Evolutionary conservation across 441 rosid species (phyloP).

Genomic region (Viola pubescens): DNA sequence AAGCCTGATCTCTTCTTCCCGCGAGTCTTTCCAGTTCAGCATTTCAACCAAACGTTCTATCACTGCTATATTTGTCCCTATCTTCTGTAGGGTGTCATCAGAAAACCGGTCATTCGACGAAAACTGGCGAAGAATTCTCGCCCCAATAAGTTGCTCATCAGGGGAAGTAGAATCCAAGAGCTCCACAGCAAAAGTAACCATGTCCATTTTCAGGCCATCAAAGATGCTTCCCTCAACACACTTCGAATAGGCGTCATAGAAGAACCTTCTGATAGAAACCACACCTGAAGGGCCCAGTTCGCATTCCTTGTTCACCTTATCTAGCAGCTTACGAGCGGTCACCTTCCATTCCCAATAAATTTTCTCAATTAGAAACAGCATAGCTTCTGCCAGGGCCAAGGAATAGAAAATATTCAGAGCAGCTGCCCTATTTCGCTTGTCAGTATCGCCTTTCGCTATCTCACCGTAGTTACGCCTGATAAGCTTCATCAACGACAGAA

Average conservation of each 20-base stretch:
- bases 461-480: slow-evolving; percentile 66
- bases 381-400: slow-evolving; percentile 74
- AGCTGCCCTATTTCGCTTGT: slow-evolving; percentile 61
- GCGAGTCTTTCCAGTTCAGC: slow-evolving; percentile 85
- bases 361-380: slow-evolving; percentile 71
- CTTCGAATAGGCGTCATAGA: slow-evolving; percentile 81
- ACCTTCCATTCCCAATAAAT: slow-evolving; percentile 88
- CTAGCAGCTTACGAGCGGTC: slow-evolving; percentile 50
- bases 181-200: slow-evolving; percentile 70
- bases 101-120: slow-evolving; percentile 38
- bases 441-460: slow-evolving; percentile 53
- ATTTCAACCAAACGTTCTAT: slow-evolving; percentile 83
- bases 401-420: slow-evolving; percentile 75
- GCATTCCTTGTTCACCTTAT: slow-evolving; percentile 63
- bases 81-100: slow-evolving; percentile 74
- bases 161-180: slow-evolving; percentile 57
- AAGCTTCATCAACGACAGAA: slow-evolving; percentile 57
- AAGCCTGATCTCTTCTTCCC: slow-evolving; percentile 72
- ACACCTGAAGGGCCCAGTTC: slow-evolving; percentile 60
- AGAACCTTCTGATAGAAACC: slow-evolving; percentile 64
- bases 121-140: slow-evolving; percentile 59
- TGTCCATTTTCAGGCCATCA: slow-evolving; percentile 87
- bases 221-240: slow-evolving; percentile 82
- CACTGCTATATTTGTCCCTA: slow-evolving; percentile 53
- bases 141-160: slow-evolving; percentile 86